Conservation (phyloP, 2,329 filamentous ascomycete species). For the Colletotrichum karsti region DNA sequence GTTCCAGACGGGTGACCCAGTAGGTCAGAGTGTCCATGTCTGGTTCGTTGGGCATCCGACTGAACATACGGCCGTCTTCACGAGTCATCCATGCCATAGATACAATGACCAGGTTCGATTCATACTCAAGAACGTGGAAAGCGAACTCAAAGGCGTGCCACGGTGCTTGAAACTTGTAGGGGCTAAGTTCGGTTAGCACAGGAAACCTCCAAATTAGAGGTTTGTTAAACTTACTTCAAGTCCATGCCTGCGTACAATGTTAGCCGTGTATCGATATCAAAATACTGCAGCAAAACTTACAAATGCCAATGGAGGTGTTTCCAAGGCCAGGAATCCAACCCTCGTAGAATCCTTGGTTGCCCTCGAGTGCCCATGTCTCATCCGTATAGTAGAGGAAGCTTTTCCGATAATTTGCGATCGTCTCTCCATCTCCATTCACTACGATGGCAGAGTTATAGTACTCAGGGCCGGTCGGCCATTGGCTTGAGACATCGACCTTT, state of each 20-base stretch:
- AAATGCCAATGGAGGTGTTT: constrained; percentile 61
- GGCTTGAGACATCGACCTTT: constrained; percentile 58
- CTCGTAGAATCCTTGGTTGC: constrained; percentile 53
- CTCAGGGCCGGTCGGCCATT: constrained; percentile 60
- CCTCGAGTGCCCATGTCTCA: constrained; percentile 66
- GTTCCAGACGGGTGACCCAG: constrained; percentile 77
- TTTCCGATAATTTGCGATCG: constrained; percentile 69
- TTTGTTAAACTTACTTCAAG: constrained; percentile 57
- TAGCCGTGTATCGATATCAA: no score
- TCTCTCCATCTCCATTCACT: constrained; percentile 67
- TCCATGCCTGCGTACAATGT: constrained; percentile 55
- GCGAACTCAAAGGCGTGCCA: constrained; percentile 54
- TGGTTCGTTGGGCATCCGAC: constrained; percentile 61
- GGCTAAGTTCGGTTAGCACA: constrained; percentile 33
- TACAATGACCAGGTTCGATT: constrained; percentile 72
- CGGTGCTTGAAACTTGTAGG: constrained; percentile 47
- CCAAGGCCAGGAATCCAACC: constrained; percentile 53
- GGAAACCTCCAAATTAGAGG: background rate
- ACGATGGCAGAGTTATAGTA: constrained; percentile 65
- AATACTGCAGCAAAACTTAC: constrained; percentile 35
- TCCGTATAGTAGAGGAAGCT: constrained; percentile 64
- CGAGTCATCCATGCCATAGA: constrained; percentile 82
- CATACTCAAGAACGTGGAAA: constrained; percentile 62
- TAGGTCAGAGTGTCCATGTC: constrained; percentile 80
- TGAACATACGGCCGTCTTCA: constrained; percentile 57